Conservation (phyloP, 2,329 filamentous ascomycete species). For the Apiospora rasikravindrae region DNA sequence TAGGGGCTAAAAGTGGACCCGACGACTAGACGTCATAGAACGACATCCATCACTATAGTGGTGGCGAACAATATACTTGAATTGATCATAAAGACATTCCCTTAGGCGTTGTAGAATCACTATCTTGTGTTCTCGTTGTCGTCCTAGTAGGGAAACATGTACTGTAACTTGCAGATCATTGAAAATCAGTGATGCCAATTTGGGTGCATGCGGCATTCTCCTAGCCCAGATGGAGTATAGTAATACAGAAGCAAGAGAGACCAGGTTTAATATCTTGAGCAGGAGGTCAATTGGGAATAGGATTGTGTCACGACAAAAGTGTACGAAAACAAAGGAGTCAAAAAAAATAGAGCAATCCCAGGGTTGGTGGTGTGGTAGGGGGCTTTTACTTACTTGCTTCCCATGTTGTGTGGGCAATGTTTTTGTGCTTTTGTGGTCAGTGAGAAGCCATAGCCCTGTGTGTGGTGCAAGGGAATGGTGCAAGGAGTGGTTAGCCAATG, state of each 20-base stretch:
- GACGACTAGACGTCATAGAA: background rate
- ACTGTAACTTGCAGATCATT: background rate
- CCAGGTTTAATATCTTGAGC: background rate
- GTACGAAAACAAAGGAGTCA: too few relatives aligned
- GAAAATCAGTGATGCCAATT: background rate
- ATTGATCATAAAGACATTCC: background rate
- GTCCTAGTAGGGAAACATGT: background rate
- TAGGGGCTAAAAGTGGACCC: background rate
- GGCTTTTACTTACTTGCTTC: constrained; percentile 1
- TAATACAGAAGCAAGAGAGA: background rate
- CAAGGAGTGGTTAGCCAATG: background rate
- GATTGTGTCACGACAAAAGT: too few relatives aligned
- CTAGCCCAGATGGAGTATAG: accelerated
- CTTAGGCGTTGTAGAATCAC: too few relatives aligned
- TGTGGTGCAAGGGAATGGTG: background rate
- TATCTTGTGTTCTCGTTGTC: too few relatives aligned
- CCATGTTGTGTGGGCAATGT: background rate
- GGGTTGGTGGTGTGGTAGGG: background rate
- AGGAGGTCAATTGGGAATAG: accelerated
- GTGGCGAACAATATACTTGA: too few relatives aligned
- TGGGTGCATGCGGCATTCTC: background rate
- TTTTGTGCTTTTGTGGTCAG: constrained; percentile 1
- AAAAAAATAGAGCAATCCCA: background rate
- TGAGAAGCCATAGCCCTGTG: background rate
- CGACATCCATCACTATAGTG: background rate